Conservation (phyloP, 2,329 filamentous ascomycete genomes). For the Knufia petricola region DNA sequence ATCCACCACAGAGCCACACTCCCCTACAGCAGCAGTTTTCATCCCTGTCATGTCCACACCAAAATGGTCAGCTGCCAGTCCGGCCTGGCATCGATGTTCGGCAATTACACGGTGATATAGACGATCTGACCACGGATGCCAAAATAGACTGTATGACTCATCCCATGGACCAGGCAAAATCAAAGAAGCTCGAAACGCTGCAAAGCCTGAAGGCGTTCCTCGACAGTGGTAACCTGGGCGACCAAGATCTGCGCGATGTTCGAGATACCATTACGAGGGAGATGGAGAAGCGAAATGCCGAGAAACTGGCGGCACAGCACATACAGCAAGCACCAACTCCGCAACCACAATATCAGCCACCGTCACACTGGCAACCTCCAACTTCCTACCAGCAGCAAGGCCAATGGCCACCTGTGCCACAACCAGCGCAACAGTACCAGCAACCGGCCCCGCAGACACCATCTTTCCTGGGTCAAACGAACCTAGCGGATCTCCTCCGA, state of each 20-base stretch:
- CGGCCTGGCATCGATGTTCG: slow-evolving; percentile 47
- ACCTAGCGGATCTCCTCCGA: slow-evolving; percentile 37
- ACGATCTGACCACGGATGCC: slow-evolving; percentile 22
- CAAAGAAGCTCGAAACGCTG: slow-evolving; percentile 20
- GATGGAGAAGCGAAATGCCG: slow-evolving; percentile 39
- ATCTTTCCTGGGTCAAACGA: slow-evolving; percentile 33
- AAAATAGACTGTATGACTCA: slow-evolving; percentile 24
- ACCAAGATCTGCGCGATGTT: slow-evolving; percentile 20
- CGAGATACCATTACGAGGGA: slow-evolving; percentile 20
- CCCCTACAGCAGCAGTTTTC: background rate
- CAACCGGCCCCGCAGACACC: slow-evolving; percentile 21
- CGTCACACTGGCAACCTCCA: slow-evolving; percentile 24
- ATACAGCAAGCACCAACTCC: slow-evolving; percentile 26
- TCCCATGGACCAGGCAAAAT: slow-evolving; percentile 20
- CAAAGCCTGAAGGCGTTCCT: slow-evolving; percentile 23
- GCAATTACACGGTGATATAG: slow-evolving; percentile 64
- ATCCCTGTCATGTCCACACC: background rate
- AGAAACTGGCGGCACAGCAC: slow-evolving; percentile 27
- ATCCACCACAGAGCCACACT: slow-evolving; percentile 24
- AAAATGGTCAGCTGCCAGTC: slow-evolving; percentile 19
- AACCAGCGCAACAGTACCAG: slow-evolving; percentile 23
- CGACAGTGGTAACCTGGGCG: slow-evolving; percentile 19
- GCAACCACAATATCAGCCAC: slow-evolving; percentile 23
- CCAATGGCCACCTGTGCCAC: slow-evolving; percentile 26
- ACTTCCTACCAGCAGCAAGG: slow-evolving; percentile 26